phyloP scores from a whole-genome alignment of 768 basidiomycete genomes.

The Multifurca ochricompacta region DNA sequence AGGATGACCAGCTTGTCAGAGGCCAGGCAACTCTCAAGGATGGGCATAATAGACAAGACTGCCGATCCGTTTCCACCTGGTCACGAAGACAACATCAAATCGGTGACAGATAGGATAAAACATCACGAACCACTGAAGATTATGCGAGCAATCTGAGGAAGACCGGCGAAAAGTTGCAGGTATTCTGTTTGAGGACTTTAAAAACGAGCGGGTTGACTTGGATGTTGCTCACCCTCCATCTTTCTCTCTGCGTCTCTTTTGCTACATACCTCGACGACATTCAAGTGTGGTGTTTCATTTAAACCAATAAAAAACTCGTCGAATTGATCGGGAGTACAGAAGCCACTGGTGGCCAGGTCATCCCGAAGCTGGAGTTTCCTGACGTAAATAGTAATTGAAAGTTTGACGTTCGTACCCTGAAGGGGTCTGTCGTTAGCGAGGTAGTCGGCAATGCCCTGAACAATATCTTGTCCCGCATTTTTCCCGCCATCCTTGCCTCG shows the following conservation, averaged over 20 bases:
- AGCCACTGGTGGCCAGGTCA: slow-evolving; percentile 1
- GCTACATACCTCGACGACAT: slow-evolving; percentile 13
- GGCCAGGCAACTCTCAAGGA: slow-evolving; percentile 53
- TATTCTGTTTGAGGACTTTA: slow-evolving; percentile 8
- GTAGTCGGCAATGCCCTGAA: neutral
- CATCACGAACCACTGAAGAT: slow-evolving; percentile 13
- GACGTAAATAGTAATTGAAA: slow-evolving; percentile 12
- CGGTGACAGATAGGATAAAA: neutral
- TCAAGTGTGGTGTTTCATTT: slow-evolving; percentile 8
- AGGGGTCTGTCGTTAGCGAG: neutral
- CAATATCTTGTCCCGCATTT: slow-evolving; percentile 15
- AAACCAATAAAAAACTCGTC: slow-evolving; percentile 14
- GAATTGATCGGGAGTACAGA: slow-evolving; percentile 10
- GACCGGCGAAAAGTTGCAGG: slow-evolving; percentile 10
- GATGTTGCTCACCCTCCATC: slow-evolving; percentile 10
- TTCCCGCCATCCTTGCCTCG: slow-evolving; percentile 11
- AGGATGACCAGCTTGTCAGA: slow-evolving; percentile 60
- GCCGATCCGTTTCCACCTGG: slow-evolving; percentile 47
- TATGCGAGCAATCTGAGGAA: slow-evolving; percentile 11
- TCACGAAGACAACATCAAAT: slow-evolving; percentile 10
- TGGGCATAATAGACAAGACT: slow-evolving; percentile 49
- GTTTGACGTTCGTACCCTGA: neutral
- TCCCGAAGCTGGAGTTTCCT: slow-evolving; percentile 4
- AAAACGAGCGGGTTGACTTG: neutral
- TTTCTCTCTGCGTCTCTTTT: slow-evolving; percentile 14